Evolutionary conservation across 1,284 basidiomycete species (phyloP), one percentile per base, ranked within the genome.

Genomic region (Sutorius eximius): DNA sequence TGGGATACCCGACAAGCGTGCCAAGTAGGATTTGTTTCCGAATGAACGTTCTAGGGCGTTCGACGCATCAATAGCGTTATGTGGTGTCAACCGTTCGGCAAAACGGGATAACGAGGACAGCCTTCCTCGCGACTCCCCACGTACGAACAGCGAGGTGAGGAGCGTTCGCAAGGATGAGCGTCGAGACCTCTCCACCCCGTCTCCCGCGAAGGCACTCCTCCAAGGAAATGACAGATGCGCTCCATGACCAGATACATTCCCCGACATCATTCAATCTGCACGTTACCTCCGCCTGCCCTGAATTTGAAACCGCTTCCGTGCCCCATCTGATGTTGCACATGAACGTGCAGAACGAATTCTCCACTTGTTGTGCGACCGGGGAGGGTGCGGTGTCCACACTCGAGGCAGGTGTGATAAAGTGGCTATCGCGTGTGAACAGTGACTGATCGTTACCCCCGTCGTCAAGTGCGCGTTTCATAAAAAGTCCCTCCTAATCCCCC

Each of bases 381-480:
- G 20, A 20, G 11, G 15, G 20, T 8, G n/a, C 24, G 6, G 11
- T 27, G 24, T 27, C 3, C 36, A 12, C 37, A 16, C 40, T n/a
- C 22, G 37, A 45, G 45, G 40, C 24, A 40, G 22, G 24, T 24
- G 45, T 47, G 34, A 22, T 43, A 47, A 41, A n/a, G 34, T 10
- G 18, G 12, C 27, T 10, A 18, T 37, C 5, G 44, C 18, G 48
- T 49, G 48, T 49, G 47, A 49, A 30, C 2, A 3, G 38, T 18
- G 1, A 36, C 16, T 22, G 38, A 34, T 42, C 55, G 60, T 69
- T 63, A 57, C 63, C 56, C 24, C 10, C 34, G 61, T 56, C 10
- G 54, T 41, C 60, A 67, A 41, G 65, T 29, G 4, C 30, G 16
- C 15, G 52, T 49, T 52, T 51, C 56, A 57, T 40, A n/a, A 29